These are phyloP conservation scores for Polymyxa betae DNA, from an alignment of 208 protist genomes.

Conservation along the genomic window DNA sequence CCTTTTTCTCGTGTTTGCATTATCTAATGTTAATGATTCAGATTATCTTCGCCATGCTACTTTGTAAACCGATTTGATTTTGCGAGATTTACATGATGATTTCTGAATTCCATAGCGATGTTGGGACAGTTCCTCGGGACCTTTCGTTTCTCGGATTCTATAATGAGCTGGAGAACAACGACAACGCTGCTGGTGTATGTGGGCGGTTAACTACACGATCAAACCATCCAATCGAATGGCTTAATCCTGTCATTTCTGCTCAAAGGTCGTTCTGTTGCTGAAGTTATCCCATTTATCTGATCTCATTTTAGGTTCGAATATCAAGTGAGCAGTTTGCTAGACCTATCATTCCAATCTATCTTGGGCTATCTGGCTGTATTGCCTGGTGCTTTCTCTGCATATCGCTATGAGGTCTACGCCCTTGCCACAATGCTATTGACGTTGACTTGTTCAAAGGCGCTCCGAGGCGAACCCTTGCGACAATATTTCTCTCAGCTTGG, in stretches of 20 bases:
- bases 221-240: not conserved
- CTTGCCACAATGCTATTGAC: too few relatives aligned
- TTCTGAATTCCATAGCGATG: not conserved
- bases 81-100: not conserved
- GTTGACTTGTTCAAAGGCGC: too few relatives aligned
- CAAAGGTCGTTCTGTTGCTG: not conserved
- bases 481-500: slow-evolving; percentile 24
- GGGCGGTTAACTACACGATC: slow-evolving; percentile 16
- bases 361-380: slow-evolving; percentile 35
- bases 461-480: slow-evolving; percentile 22
- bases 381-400: slow-evolving; percentile 43
- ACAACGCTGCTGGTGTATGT: not conserved
- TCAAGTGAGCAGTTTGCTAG: not conserved
- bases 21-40: not conserved
- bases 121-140: not conserved
- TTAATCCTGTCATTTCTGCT: not conserved
- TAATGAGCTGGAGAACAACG: slow-evolving; percentile 40
- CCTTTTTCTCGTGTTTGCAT: too few relatives aligned
- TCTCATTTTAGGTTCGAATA: slow-evolving; percentile 22
- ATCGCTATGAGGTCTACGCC: slow-evolving; percentile 4
- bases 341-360: slow-evolving; percentile 31
- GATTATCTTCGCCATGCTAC: not conserved
- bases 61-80: not conserved
- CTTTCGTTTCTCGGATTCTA: not conserved
- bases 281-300: not conserved